These are phyloP conservation scores for Solanum etuberosum DNA, from an alignment of 257 asterid species.

Conservation along the genomic window DNA sequence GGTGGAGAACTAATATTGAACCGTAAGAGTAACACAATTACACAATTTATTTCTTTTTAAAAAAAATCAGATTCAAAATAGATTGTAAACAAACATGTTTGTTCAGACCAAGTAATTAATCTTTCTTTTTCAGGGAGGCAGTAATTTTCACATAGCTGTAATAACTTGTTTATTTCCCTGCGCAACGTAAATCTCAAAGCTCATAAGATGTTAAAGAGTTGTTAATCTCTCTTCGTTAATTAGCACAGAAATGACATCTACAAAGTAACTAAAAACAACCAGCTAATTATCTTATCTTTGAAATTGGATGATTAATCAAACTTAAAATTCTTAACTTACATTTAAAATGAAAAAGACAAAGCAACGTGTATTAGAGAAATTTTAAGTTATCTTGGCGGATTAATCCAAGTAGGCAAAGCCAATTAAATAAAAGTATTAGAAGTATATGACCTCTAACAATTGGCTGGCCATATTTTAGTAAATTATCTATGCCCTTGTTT, in stretches of 20 bases:
- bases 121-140: background rate
- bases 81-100: background rate
- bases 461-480: background rate
- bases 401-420: background rate
- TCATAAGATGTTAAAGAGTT: background rate
- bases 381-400: background rate
- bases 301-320: background rate
- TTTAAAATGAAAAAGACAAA: background rate
- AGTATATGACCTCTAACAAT: background rate
- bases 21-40: background rate
- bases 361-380: background rate
- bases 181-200: background rate
- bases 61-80: background rate
- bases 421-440: background rate
- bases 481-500: background rate
- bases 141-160: slow-evolving; percentile 12
- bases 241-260: background rate
- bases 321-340: background rate
- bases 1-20: too few relatives aligned
- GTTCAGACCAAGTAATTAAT: background rate
- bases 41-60: background rate
- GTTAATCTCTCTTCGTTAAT: background rate
- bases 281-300: background rate
- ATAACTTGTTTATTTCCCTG: background rate
- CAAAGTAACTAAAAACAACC: background rate